Conservation (phyloP, 164 flowering plant genomes). For the Annona squamosa region DNA sequence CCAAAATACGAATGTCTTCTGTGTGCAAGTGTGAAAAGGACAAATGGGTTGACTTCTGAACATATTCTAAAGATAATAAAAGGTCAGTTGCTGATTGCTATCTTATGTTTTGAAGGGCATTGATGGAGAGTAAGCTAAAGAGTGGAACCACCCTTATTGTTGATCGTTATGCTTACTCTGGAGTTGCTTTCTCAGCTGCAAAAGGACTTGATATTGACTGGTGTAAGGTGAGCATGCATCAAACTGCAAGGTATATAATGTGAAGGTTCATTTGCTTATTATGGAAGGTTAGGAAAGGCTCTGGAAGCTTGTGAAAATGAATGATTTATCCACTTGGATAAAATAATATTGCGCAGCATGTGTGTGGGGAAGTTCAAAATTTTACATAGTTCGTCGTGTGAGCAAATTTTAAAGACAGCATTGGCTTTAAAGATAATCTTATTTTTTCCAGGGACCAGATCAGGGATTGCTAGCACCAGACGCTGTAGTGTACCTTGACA, state of each 20-base stretch:
- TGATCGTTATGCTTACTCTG: slow-evolving; percentile 88
- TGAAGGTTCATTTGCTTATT: not conserved
- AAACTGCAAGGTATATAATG: not conserved
- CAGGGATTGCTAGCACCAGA: slow-evolving; percentile 71
- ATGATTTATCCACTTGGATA: not conserved
- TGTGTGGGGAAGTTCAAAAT: not conserved
- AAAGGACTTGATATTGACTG: slow-evolving; percentile 86
- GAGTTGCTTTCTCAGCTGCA: slow-evolving; percentile 90
- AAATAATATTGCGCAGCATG: not conserved
- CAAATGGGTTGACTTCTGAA: not conserved
- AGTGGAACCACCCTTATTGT: slow-evolving; percentile 72
- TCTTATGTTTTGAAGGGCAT: slow-evolving; percentile 38
- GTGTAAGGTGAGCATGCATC: slow-evolving; percentile 63
- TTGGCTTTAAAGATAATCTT: not conserved
- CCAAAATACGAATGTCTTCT: too few species aligned
- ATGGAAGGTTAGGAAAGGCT: not conserved
- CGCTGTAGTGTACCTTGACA: slow-evolving; percentile 57
- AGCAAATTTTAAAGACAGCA: too few species aligned
- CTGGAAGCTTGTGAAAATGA: not conserved
- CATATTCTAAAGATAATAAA: not conserved
- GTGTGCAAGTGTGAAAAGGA: too few species aligned
- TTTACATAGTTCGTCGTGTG: too few species aligned
- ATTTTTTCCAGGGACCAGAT: slow-evolving; percentile 56
- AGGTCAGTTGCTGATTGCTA: not conserved
- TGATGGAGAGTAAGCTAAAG: slow-evolving; percentile 73